phyloP scores from a whole-genome alignment of 2,329 filamentous ascomycete genomes.

The Cladorrhinum sp. region DNA sequence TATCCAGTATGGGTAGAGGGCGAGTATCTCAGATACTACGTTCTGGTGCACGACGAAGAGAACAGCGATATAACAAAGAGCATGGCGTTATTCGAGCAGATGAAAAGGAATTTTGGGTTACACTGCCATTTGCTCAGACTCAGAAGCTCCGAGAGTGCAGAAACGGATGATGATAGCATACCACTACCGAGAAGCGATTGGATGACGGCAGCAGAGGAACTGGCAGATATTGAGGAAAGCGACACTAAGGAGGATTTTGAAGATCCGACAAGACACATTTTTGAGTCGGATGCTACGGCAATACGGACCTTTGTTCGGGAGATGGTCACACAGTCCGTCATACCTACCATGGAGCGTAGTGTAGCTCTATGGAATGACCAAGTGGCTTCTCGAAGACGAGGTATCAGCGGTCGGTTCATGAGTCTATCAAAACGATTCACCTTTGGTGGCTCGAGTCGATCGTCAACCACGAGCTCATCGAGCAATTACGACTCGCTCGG shows the following conservation, averaged over 20 bases:
- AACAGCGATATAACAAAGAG: slow-evolving; percentile 88
- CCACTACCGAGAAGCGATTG: slow-evolving; percentile 80
- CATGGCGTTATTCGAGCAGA: slow-evolving; percentile 89
- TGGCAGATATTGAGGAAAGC: slow-evolving; percentile 67
- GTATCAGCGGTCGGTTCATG: slow-evolving; percentile 89
- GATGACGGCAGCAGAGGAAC: slow-evolving; percentile 83
- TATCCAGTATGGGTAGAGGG: slow-evolving; percentile 84
- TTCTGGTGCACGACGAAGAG: slow-evolving; percentile 95
- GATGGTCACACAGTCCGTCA: slow-evolving; percentile 89
- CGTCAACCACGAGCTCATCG: slow-evolving; percentile 48
- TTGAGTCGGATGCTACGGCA: slow-evolving; percentile 86
- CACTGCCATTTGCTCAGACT: slow-evolving; percentile 91
- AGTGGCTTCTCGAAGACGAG: slow-evolving; percentile 83
- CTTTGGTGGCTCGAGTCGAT: slow-evolving; percentile 68
- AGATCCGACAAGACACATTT: slow-evolving; percentile 74
- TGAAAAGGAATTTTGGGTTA: slow-evolving; percentile 97
- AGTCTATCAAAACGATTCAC: slow-evolving; percentile 89
- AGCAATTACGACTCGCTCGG: slow-evolving; percentile 76
- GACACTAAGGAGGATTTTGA: slow-evolving; percentile 69
- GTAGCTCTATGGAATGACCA: slow-evolving; percentile 96
- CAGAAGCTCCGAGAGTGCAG: slow-evolving; percentile 77
- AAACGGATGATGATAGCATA: slow-evolving; percentile 88
- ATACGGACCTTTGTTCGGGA: slow-evolving; percentile 89
- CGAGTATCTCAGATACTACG: slow-evolving; percentile 93
- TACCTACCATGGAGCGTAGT: slow-evolving; percentile 94